These are phyloP conservation scores for Spencermartinsiella ligniputridi DNA, from an alignment of 1,139 yeast genomes.

Conservation along the genomic window DNA sequence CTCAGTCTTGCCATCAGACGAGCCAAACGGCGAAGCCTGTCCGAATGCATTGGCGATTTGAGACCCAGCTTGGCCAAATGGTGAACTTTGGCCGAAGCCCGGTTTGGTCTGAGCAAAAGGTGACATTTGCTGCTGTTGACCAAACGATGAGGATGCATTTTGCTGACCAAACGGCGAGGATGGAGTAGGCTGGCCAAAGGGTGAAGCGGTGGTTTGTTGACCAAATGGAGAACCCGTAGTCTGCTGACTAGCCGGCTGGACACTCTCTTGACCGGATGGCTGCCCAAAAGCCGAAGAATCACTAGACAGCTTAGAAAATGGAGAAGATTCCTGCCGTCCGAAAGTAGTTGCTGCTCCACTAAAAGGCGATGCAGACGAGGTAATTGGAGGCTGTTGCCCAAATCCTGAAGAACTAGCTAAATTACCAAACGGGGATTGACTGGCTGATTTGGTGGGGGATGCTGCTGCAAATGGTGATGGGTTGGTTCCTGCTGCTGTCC, in stretches of 20 bases:
- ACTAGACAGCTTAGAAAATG: background rate
- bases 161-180: slow-evolving; percentile 4
- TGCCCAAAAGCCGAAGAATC: slow-evolving; percentile 1
- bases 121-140: background rate
- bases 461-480: background rate
- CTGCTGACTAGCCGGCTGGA: too few species aligned
- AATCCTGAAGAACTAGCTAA: background rate
- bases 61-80: background rate
- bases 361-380: slow-evolving; percentile 2
- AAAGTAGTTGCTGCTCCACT: background rate
- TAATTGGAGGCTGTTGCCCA: background rate
- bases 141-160: background rate
- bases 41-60: background rate
- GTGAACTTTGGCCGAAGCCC: background rate
- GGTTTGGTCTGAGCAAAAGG: slow-evolving; percentile 1
- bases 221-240: slow-evolving; percentile 7
- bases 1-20: slow-evolving; percentile 10
- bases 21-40: slow-evolving; percentile 20
- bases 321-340: too few species aligned
- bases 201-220: slow-evolving; percentile 2
- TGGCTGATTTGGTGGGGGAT: background rate
- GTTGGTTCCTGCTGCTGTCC: background rate
- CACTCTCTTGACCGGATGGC: slow-evolving; percentile 1
- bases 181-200: slow-evolving; percentile 7
- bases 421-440: slow-evolving; percentile 5